Percentiles rank a stretch among this genome's conserved stretches.
Evolutionary conservation across 2,329 filamentous ascomycete genomes (phyloP).

Genomic region (Plectosphaerella sp.): DNA sequence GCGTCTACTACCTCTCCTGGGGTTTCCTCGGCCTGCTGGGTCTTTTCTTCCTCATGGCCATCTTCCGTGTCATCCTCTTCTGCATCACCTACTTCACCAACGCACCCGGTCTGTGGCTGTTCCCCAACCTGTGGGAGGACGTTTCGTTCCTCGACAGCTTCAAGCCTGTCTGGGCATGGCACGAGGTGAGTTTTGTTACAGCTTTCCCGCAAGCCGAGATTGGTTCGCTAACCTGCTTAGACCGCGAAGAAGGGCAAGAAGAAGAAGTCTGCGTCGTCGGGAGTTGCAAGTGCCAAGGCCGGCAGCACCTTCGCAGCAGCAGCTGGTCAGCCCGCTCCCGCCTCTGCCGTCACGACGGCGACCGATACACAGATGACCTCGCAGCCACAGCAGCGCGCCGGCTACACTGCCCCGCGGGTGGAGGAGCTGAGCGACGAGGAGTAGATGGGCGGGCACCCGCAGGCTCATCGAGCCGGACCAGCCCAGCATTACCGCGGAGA

Average conservation of each 20-base stretch:
- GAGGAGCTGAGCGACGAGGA: constrained; percentile 49
- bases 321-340: constrained; percentile 47
- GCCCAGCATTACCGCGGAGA: neutral
- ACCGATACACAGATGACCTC: constrained; percentile 51
- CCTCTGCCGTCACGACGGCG: constrained; percentile 51
- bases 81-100: constrained; percentile 82
- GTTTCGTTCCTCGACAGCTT: constrained; percentile 98
- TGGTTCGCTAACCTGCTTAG: constrained; percentile 20
- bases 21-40: constrained; percentile 85
- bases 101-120: constrained; percentile 92
- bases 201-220: neutral
- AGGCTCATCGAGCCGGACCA: neutral
- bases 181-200: constrained; percentile 63
- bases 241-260: constrained; percentile 57
- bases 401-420: constrained; percentile 47
- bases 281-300: constrained; percentile 19
- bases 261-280: constrained; percentile 31
- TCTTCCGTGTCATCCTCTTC: constrained; percentile 93
- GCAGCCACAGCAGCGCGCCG: constrained; percentile 31
- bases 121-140: constrained; percentile 96
- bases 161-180: constrained; percentile 95
- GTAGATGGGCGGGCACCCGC: constrained; percentile 13
- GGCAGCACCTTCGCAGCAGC: constrained; percentile 44
- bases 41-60: constrained; percentile 95
- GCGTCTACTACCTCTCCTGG: constrained; percentile 97